A percentile compares a stretch with the other conserved stretches of the same genome.
Conservation (phyloP, 2,329 filamentous ascomycete genomes). For the Aulographum hederae region DNA sequence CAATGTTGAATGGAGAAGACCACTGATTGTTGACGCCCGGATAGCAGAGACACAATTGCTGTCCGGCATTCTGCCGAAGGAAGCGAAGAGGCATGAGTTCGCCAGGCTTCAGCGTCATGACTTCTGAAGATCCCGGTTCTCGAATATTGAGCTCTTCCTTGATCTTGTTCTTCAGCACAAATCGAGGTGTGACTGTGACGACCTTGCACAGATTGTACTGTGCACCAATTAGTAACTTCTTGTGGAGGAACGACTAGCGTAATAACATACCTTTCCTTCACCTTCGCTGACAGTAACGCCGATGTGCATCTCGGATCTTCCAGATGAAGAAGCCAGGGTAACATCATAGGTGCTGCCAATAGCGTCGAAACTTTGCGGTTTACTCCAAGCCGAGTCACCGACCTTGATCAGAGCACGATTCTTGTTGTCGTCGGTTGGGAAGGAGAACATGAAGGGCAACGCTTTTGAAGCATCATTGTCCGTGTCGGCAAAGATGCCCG, state of each 20-base stretch:
- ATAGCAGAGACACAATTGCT: constrained; percentile 85
- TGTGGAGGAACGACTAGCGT: not conserved
- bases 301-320: constrained; percentile 68
- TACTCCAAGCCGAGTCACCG: constrained; percentile 87
- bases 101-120: constrained; percentile 60
- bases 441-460: constrained; percentile 92
- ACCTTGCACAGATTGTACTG: constrained; percentile 88
- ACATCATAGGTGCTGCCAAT: constrained; percentile 88
- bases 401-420: constrained; percentile 81
- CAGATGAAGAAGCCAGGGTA: constrained; percentile 54
- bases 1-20: constrained; percentile 96
- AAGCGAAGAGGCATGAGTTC: constrained; percentile 77
- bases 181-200: constrained; percentile 79
- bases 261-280: constrained; percentile 54
- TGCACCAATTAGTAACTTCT: constrained; percentile 1
- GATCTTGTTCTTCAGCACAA: constrained; percentile 85
- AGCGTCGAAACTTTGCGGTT: constrained; percentile 92
- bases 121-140: constrained; percentile 78
- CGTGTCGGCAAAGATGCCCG: constrained; percentile 45
- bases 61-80: constrained; percentile 62
- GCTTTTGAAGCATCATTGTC: constrained; percentile 48
- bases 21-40: constrained; percentile 91
- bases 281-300: constrained; percentile 80
- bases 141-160: constrained; percentile 76
- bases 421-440: constrained; percentile 68